Conservation (phyloP, 345 rosid genomes). For the Melastoma malabathricum region DNA sequence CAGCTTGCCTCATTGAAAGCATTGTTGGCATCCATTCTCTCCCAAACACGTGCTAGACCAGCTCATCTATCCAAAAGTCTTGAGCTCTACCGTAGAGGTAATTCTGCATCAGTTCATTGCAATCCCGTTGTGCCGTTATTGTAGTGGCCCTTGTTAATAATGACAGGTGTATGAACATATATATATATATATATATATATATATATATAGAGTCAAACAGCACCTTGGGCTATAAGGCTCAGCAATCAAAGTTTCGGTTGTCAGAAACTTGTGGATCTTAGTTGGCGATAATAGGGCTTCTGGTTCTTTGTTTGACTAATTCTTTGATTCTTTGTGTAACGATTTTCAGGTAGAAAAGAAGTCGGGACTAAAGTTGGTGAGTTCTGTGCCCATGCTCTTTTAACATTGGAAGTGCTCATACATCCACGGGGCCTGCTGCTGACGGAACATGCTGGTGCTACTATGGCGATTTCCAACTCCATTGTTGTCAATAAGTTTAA, state of each 20-base stretch:
- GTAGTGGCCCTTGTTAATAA: neutral
- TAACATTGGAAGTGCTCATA: slow-evolving; percentile 64
- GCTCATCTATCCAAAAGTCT: slow-evolving; percentile 46
- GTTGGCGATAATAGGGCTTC: no score
- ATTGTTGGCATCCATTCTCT: slow-evolving; percentile 61
- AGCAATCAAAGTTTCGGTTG: neutral
- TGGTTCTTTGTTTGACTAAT: no score
- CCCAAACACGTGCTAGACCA: slow-evolving; percentile 48
- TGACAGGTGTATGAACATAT: neutral
- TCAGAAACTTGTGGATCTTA: neutral
- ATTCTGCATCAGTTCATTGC: neutral
- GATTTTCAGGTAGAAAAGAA: slow-evolving; percentile 37
- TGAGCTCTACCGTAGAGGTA: slow-evolving; percentile 75
- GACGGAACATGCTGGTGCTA: slow-evolving; percentile 21
- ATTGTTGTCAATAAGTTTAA: slow-evolving; percentile 9
- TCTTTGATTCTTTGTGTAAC: neutral
- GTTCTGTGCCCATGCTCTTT: slow-evolving; percentile 62
- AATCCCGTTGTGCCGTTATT: no score
- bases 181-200: no score
- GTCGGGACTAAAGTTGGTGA: slow-evolving; percentile 41
- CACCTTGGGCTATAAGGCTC: no score
- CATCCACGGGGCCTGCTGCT: slow-evolving; percentile 72
- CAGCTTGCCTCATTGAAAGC: slow-evolving; percentile 67
- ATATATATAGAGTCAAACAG: no score
- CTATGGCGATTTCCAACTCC: slow-evolving; percentile 2